phyloP scores from a whole-genome alignment of 495 filamentous ascomycete species.

The Hypoxylon subgilvum region DNA sequence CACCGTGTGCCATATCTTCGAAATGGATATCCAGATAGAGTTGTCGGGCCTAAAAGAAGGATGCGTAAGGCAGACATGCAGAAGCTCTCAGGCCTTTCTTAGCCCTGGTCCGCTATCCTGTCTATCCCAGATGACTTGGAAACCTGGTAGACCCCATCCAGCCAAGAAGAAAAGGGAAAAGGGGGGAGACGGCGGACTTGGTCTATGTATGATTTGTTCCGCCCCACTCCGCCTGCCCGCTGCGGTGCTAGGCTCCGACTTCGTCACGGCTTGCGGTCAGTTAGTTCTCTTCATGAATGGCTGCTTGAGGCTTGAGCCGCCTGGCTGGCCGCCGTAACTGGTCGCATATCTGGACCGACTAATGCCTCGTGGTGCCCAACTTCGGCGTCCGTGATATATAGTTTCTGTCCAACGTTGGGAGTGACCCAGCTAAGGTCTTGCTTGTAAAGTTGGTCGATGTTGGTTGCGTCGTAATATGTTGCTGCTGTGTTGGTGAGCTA shows the following conservation, averaged over 20 bases:
- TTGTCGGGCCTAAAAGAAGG: no score
- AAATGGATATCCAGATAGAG: neutral
- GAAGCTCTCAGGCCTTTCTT: no score
- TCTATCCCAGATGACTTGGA: slow-evolving; percentile 16
- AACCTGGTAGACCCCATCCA: slow-evolving; percentile 2
- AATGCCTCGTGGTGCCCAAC: slow-evolving; percentile 3
- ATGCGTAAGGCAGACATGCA: no score
- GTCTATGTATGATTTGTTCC: neutral
- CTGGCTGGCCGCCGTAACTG: neutral
- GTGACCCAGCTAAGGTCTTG: no score
- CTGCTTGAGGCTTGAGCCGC: neutral
- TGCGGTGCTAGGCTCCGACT: slow-evolving; percentile 23
- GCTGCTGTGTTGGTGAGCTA: neutral
- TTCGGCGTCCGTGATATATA: slow-evolving; percentile 4
- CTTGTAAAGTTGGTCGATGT: no score
- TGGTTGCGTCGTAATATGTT: no score
- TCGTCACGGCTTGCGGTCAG: slow-evolving; percentile 25
- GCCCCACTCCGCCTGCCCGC: slow-evolving; percentile 32
- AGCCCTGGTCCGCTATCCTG: slow-evolving; percentile 21
- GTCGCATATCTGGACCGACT: slow-evolving; percentile 6
- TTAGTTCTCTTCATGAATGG: neutral
- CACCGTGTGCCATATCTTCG: slow-evolving; percentile 13
- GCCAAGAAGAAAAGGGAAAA: neutral
- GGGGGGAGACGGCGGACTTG: slow-evolving; percentile 18
- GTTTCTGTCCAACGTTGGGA: slow-evolving; percentile 7